These are phyloP conservation scores for Craterostigma plantagineum DNA, from an alignment of 257 asterid species.

Conservation along the genomic window DNA sequence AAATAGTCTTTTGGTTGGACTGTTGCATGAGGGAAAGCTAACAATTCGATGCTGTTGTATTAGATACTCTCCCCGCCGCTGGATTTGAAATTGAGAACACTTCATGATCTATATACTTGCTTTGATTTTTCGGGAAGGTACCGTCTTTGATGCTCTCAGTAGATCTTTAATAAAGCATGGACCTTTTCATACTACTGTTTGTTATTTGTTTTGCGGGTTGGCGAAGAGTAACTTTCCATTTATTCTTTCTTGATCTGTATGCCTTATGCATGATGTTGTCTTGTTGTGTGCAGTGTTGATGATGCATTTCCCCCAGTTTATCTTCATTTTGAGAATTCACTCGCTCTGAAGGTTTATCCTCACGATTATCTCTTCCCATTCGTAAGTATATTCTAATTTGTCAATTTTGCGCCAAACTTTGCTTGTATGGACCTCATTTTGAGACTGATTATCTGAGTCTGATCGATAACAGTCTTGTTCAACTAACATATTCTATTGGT, in stretches of 20 bases:
- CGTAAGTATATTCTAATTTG: slow-evolving; percentile 42
- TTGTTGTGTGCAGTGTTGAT: slow-evolving; percentile 75
- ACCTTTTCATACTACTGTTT: too few species aligned
- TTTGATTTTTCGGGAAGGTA: slow-evolving; percentile 89
- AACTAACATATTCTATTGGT: too few species aligned
- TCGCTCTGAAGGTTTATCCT: slow-evolving; percentile 72
- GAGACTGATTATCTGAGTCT: too few species aligned
- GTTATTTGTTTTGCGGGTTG: too few species aligned
- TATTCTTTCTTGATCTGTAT: slow-evolving; percentile 5
- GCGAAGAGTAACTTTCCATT: background rate
- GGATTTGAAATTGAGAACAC: slow-evolving; percentile 49
- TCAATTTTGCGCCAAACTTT: background rate
- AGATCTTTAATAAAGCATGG: too few species aligned
- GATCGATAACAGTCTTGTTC: too few species aligned
- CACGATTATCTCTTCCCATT: slow-evolving; percentile 80
- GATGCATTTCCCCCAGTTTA: slow-evolving; percentile 79
- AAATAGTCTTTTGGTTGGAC: slow-evolving; percentile 1
- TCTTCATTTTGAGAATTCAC: slow-evolving; percentile 76
- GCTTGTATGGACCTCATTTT: too few species aligned
- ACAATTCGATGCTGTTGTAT: slow-evolving; percentile 12
- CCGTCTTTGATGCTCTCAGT: slow-evolving; percentile 4
- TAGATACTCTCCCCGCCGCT: slow-evolving; percentile 86
- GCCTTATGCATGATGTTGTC: slow-evolving; percentile 30
- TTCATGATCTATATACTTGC: slow-evolving; percentile 84
- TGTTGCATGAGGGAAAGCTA: background rate